Evolutionary conservation across 306 rosid genomes (phyloP).

Genomic region (Vigna nakashimae): DNA sequence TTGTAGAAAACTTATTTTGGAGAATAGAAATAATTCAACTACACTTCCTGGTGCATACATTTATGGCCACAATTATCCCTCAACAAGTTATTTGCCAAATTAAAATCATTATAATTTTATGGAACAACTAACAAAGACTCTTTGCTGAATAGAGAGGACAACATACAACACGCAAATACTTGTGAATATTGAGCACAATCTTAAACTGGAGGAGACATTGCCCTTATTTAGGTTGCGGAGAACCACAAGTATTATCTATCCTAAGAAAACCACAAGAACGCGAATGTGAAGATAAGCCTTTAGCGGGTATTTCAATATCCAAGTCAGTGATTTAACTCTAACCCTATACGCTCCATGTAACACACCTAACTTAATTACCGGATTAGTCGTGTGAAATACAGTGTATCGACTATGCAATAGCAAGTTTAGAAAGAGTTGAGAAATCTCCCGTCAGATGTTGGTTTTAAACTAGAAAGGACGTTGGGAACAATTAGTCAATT

Average conservation of each 20-base stretch:
- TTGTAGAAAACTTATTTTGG: background rate
- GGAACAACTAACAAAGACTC: conserved; percentile 10
- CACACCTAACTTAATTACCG: background rate
- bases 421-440: conserved; percentile 8
- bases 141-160: conserved; percentile 14
- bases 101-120: background rate
- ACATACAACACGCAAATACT: conserved; percentile 21
- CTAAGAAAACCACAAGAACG: background rate
- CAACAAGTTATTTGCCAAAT: background rate
- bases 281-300: background rate
- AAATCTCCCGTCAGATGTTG: background rate
- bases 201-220: background rate
- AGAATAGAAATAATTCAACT: background rate
- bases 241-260: background rate
- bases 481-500: background rate
- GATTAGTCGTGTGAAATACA: background rate
- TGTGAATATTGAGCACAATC: background rate
- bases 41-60: background rate
- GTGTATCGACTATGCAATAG: background rate
- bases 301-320: background rate
- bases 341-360: background rate
- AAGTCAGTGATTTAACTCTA: conserved; percentile 2
- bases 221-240: background rate
- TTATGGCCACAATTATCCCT: background rate
- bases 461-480: background rate